Percentiles rank a stretch among this genome's conserved stretches.
These are phyloP conservation scores for Leishmania major DNA, from an alignment of 208 protist genomes.

Conservation along the genomic window DNA sequence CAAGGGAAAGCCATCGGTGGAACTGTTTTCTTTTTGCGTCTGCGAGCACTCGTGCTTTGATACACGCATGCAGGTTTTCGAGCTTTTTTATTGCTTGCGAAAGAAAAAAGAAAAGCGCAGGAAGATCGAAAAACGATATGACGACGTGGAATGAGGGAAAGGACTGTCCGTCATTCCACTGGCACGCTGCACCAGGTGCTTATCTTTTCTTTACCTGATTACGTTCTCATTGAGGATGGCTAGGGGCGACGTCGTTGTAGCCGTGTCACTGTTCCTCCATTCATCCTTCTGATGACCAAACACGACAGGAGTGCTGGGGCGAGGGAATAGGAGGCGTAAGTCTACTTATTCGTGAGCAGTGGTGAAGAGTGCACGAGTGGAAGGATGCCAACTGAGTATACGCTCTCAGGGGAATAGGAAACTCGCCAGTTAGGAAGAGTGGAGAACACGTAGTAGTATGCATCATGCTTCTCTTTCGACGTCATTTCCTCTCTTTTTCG, in stretches of 20 bases:
- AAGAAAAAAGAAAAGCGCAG: not conserved
- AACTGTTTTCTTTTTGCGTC: no score
- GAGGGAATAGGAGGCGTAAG: not conserved
- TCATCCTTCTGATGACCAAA: not conserved
- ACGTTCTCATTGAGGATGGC: not conserved
- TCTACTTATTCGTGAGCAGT: not conserved
- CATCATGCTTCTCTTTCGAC: not conserved
- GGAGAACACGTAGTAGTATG: not conserved
- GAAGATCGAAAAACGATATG: not conserved
- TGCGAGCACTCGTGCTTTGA: no score
- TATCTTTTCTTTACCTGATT: not conserved
- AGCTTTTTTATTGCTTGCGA: not conserved
- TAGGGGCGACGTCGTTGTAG: not conserved
- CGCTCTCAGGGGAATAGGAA: not conserved
- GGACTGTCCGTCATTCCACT: not conserved
- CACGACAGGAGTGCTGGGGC: not conserved
- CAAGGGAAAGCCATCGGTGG: no score
- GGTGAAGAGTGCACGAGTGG: not conserved
- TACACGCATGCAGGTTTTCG: not conserved
- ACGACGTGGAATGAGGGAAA: not conserved
- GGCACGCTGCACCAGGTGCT: not conserved
- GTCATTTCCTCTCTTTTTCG: not conserved
- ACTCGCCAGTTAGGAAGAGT: not conserved
- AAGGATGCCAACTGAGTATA: not conserved
- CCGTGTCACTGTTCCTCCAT: no score